Conservation (phyloP, 805 yeast genomes). For the Metschnikowia sp. region DNA sequence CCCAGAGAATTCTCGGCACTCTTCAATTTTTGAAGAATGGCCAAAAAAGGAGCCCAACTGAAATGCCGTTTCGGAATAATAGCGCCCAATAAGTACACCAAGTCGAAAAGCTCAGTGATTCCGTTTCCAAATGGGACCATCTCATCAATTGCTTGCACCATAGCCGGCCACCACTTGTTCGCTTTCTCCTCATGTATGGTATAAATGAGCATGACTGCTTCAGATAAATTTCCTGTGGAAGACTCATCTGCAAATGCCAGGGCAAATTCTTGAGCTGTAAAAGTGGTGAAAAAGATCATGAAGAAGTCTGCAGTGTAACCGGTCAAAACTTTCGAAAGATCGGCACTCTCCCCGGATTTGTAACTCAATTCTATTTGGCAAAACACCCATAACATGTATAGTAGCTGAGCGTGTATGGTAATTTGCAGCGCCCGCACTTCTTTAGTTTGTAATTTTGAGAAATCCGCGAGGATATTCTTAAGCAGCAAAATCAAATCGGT, state of each 20-base stretch:
- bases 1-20: conserved; percentile 16
- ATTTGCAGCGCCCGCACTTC: conserved; percentile 12
- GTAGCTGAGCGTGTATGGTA: conserved; percentile 12
- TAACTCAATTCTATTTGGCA: conserved; percentile 6
- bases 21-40: conserved; percentile 18
- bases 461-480: conserved; percentile 11
- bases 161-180: conserved; percentile 27
- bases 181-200: conserved; percentile 14
- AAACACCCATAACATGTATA: conserved; percentile 12
- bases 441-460: conserved; percentile 16
- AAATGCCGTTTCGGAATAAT: conserved; percentile 10
- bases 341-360: background rate
- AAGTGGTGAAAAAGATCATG: conserved; percentile 19
- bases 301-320: conserved; percentile 18
- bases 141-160: conserved; percentile 19
- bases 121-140: conserved; percentile 8
- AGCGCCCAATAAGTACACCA: conserved; percentile 16
- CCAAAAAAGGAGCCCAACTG: conserved; percentile 27
- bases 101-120: conserved; percentile 16
- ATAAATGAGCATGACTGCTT: conserved; percentile 22
- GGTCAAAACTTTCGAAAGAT: background rate
- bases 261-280: conserved; percentile 15
- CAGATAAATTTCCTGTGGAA: conserved; percentile 1
- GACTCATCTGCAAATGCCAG: conserved; percentile 3
- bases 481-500: conserved; percentile 18